phyloP scores from a whole-genome alignment of 2,329 filamentous ascomycete genomes.

The Apiospora malaysiana region DNA sequence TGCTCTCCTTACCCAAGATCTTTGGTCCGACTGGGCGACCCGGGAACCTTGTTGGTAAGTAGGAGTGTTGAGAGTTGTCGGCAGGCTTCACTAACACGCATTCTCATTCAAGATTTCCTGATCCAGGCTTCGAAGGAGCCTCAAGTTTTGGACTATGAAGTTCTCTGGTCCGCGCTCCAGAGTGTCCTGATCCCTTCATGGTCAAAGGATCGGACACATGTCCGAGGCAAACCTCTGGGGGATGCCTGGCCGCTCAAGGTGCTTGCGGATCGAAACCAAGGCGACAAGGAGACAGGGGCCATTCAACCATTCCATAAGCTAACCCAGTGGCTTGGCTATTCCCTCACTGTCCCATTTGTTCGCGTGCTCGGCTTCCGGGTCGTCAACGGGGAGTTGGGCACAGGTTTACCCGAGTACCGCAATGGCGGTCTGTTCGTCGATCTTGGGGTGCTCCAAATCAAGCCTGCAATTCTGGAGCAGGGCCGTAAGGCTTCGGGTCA shows the following conservation, averaged over 20 bases:
- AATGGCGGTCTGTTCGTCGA: constrained; percentile 91
- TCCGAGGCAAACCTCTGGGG: constrained; percentile 50
- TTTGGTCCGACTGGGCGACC: constrained; percentile 51
- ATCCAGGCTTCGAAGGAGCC: constrained; percentile 35
- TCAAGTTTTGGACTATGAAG: constrained; percentile 43
- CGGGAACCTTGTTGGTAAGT: constrained; percentile 53
- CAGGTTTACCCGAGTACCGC: constrained; percentile 88
- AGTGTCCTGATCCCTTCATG: constrained; percentile 53
- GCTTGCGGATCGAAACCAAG: constrained; percentile 30
- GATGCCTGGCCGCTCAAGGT: constrained; percentile 55
- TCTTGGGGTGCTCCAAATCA: constrained; percentile 79
- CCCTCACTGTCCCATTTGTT: constrained; percentile 89
- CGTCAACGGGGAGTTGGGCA: constrained; percentile 80
- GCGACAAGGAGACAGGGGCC: constrained; percentile 65
- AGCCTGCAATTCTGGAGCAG: constrained; percentile 70
- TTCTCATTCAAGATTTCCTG: constrained; percentile 45
- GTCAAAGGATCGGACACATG: constrained; percentile 57
- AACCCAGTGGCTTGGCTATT: constrained; percentile 94
- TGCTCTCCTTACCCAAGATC: constrained; percentile 44
- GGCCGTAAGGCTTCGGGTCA: constrained; percentile 66
- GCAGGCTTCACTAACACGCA: constrained; percentile 21
- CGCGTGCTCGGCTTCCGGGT: constrained; percentile 82
- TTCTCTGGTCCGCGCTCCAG: constrained; percentile 51
- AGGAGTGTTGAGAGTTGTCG: neutral
- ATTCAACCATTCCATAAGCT: constrained; percentile 94